Evolutionary conservation across 306 rosid genomes (phyloP).

Genomic region (Glycine latifolia): DNA sequence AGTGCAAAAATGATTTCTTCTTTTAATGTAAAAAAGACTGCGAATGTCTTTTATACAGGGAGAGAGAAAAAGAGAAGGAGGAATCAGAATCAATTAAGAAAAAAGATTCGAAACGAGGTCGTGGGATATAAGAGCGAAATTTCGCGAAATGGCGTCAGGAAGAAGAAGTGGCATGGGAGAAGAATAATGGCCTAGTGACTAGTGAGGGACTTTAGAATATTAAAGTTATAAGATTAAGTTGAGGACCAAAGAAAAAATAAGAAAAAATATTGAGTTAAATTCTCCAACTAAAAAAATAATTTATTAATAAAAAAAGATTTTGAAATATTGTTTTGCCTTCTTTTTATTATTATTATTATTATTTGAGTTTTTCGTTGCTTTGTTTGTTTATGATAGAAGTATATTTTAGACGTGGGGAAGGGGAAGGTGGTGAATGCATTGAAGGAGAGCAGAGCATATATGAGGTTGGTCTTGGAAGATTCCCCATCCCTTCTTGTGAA

Average conservation of each 20-base stretch:
- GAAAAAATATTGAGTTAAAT: too few species aligned
- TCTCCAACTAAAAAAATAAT: too few species aligned
- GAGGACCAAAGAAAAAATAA: too few species aligned
- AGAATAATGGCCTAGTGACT: not conserved
- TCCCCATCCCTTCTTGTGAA: not conserved
- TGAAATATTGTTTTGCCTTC: not conserved
- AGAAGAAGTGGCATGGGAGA: too few species aligned
- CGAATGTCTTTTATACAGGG: not conserved
- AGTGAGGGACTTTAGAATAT: not conserved
- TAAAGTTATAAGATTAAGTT: too few species aligned
- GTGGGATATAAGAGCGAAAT: slow-evolving; percentile 10
- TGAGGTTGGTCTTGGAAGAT: slow-evolving; percentile 6
- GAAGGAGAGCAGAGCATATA: not conserved
- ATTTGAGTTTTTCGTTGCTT: not conserved
- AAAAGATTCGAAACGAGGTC: slow-evolving; percentile 38
- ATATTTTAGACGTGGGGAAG: not conserved
- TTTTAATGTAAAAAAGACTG: not conserved
- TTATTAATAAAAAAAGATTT: too few species aligned
- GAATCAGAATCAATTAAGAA: slow-evolving; percentile 16
- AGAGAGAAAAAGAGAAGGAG: not conserved
- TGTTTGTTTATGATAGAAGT: not conserved
- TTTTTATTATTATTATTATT: not conserved
- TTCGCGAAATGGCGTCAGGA: not conserved
- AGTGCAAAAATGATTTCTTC: slow-evolving; percentile 8
- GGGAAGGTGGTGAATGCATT: not conserved